Evolutionary conservation across 441 rosid species (phyloP), one percentile per base, ranked within the genome.

Genomic region (Corymbia citriodora): DNA sequence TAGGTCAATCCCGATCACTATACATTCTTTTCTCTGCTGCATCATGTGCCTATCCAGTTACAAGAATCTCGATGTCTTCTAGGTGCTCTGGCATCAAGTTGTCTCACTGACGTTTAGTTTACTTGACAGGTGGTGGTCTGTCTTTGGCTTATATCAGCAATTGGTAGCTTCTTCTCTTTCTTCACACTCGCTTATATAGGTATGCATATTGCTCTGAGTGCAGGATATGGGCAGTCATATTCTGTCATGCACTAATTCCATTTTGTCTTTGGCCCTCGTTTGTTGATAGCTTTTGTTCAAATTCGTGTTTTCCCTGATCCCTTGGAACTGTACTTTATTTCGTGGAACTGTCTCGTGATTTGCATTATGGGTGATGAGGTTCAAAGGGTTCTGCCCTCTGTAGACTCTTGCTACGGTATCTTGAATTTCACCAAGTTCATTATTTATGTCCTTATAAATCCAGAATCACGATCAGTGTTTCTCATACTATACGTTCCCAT

Each of bases 161-260:
- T 95, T 65, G 99, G 98, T 88, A 94, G 98, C 95, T 96, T 94
- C 94, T 94, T 96, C 89, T 97, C 99, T 31, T 94, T 97, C 95
- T 95, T 95, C 96, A 96, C 98, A 50, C 94, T 98, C 90, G 98
- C 96, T 85, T 98, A 96, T 91, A 96, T 96, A 18, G 99, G 99
- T 96, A 92, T 92, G 96, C 88, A 19, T 87, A 85, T 90, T 87
- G 89, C 85, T 91, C 82, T 57, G 88, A 52, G 45, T 40, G 48
- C 88, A 65, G 65, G 68, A 45, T 23, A 86, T 65, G 10, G 27
- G 63, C 59, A 87, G 63, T 31, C 48, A 31, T 29, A 2, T 63
- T 54, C 29, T 53, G 10, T 87, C 63, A 31, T 87, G 61, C 10
- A 40, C 45, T 31, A 12, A 86, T 50, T 87, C 63, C 63, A 17